These are phyloP conservation scores for Pseudopithomyces maydicus DNA, from an alignment of 2,329 filamentous ascomycete species.

Conservation along the genomic window DNA sequence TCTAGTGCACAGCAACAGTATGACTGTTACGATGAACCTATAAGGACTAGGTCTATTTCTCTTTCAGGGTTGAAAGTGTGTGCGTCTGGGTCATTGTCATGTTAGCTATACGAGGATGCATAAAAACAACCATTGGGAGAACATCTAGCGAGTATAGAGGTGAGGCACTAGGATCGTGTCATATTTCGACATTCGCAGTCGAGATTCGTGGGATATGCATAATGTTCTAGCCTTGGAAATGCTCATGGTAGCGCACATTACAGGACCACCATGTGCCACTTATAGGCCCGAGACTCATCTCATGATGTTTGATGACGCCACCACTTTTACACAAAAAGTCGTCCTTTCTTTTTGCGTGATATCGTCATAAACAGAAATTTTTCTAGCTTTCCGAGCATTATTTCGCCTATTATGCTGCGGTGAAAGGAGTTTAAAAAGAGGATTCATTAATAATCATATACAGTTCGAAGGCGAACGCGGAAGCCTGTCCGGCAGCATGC, in stretches of 20 bases:
- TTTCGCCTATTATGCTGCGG: conserved; percentile 1
- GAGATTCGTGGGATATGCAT: not conserved
- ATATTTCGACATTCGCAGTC: not conserved
- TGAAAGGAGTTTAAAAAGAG: not conserved
- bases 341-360: not conserved
- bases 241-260: not conserved
- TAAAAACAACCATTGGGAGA: too few relatives aligned
- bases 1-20: conserved; percentile 83
- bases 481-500: conserved; percentile 6
- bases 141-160: too few relatives aligned
- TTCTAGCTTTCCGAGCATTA: not conserved
- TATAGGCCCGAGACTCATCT: not conserved
- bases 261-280: not conserved
- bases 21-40: conserved; percentile 83
- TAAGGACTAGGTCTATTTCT: conserved; percentile 43
- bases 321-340: not conserved
- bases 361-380: not conserved
- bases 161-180: not conserved
- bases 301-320: not conserved
- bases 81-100: too few relatives aligned
- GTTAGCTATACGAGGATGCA: too few relatives aligned
- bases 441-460: conserved; percentile 8
- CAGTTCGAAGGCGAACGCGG: conserved; percentile 2
- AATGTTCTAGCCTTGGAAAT: not conserved
- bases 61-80: too few relatives aligned